These are phyloP conservation scores for Westerdykella sp. DNA, from an alignment of 2,329 filamentous ascomycete species.

Conservation along the genomic window DNA sequence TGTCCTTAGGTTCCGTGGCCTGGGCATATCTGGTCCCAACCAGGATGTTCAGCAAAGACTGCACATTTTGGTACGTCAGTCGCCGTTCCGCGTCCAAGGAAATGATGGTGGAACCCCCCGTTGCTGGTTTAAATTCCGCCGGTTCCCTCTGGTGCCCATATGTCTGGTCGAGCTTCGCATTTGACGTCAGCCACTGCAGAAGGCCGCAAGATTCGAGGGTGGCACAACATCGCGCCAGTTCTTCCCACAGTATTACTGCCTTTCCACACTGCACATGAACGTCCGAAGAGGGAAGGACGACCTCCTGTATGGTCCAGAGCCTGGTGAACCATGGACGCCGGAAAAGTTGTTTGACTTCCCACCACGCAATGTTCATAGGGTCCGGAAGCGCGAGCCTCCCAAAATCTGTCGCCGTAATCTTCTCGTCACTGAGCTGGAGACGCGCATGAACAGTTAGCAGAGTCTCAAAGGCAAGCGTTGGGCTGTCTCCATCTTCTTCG, in stretches of 20 bases:
- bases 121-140: background rate
- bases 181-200: no score
- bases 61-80: background rate
- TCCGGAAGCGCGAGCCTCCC: conserved; percentile 11
- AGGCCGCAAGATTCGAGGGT: no score
- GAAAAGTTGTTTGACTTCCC: conserved; percentile 12
- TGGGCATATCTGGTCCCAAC: conserved; percentile 19
- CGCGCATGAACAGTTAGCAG: conserved; percentile 7
- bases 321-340: background rate
- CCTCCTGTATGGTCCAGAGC: no score
- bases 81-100: conserved; percentile 11
- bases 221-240: no score
- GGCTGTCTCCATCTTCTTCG: conserved; percentile 12
- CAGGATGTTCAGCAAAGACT: conserved; percentile 7
- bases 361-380: conserved; percentile 9
- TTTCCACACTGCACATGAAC: no score
- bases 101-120: conserved; percentile 4
- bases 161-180: no score
- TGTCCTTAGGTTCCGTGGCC: conserved; percentile 19
- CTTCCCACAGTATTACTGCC: no score
- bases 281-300: no score
- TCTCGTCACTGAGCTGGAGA: conserved; percentile 11
- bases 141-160: conserved; percentile 1
- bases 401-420: conserved; percentile 14
- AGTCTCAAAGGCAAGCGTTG: conserved; percentile 11